Evolutionary conservation across 257 asterid genomes (phyloP), one percentile per base, ranked within the genome.

Genomic region (Anisodus tanguticus): DNA sequence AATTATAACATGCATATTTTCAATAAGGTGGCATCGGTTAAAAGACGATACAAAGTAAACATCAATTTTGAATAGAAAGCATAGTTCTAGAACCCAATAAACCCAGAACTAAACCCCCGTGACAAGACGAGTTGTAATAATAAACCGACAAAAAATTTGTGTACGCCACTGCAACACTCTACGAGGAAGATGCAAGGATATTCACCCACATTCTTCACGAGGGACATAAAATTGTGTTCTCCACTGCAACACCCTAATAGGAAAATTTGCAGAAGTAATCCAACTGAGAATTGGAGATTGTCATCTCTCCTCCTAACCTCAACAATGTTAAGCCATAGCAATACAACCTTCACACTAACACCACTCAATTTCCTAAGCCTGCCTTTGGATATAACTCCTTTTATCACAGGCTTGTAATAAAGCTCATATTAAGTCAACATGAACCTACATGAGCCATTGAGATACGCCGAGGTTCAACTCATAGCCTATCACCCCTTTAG

Each of bases 171-270:
- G 4, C 22, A 0, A 51, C 2, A 51, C 15, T 26, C 57, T 43
- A 82, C 39, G 71, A 88, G 13, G 88, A 88, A 63, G 84, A 88
- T 41, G 80, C 58, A 0, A 57, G 86, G 62, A 83, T 84, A 72
- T 80, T 85, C 66, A 54, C 66, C 97, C 99, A 80, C 99, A 94
- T 4, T 97, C 97, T 49, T 98, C 94, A 84, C 91, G 91, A 41
- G 98, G 99, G n/a, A 22, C 26, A 22, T 22, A 22, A 22, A 22
- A 22, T 22, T 22, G 26, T 22, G 26, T 22, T 22, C 0, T 0
- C 26, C 26, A 22, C 26, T 22, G 26, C 26, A 22, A 22, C 26
- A 22, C 26, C 41, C 90, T 91, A 77, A 90, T 79, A 64, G 90
- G 86, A 41, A 94, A 95, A 85, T 66, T 84, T 13, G 95, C 97